Base-by-base conservation (phyloP, 306 rosid species). In the Parietaria judaica region DNA sequence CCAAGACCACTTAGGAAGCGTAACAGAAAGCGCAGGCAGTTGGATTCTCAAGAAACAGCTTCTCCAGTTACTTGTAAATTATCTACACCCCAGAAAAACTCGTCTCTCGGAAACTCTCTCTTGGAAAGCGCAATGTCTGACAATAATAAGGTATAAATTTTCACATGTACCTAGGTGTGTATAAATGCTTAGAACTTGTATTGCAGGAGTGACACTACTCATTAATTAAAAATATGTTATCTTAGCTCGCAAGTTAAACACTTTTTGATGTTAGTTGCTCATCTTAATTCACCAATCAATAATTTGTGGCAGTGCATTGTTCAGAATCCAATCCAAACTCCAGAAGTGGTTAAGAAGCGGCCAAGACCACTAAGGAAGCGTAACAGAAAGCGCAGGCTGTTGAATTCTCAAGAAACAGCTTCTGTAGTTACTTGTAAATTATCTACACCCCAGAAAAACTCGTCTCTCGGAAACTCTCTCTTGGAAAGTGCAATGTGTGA, bases 331-430 rank as follows among this genome's bases (percentile, higher is more conserved):
- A 70, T 56, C 72, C 59, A 58, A 73, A 47, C 55, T 64, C 36
- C 63, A 38, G 61, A 73, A 66, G 67, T 11, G 64, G 73, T 58
- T 46, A 63, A 78, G 65, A 91, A 87, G 81, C 81, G 73, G 51
- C 58, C 76, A 58, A 87, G 97, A 77, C 91, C 86, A 36, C 85
- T 72, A 73, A 57, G 89, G 95, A 90, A 81, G 72, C 86, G 96
- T 52, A 7, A 6, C 35, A 80, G 74, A 79, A 78, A 72, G 63
- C 74, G 54, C 66, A 85, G 72, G 60, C 83, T 50, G 17, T 68
- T 77, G 67, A 60, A 55, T 16, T 8, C 13, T 68, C 77, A 75
- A 58, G 88, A 60, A 51, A 65, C 46, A 36, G 49, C 60, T 57
- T 50, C 39, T 14, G 60, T 58, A 54, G 60, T 35, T 35, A 49